Percentiles rank a stretch among this genome's conserved stretches.
These are phyloP conservation scores for Mycena galericulata DNA, from an alignment of 768 basidiomycete species.

Conservation along the genomic window DNA sequence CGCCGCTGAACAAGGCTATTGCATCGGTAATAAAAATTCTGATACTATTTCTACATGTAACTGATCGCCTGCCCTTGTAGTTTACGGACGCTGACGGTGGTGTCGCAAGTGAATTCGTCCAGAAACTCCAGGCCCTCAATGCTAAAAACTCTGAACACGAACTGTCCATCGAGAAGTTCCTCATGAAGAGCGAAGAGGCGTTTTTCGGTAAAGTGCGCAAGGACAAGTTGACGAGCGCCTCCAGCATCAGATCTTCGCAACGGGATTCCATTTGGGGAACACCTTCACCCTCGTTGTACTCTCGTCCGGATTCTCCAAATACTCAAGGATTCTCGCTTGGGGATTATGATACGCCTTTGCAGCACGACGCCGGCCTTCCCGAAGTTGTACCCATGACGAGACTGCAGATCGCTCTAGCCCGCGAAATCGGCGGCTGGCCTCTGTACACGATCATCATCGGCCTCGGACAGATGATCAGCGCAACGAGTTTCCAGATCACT, in stretches of 20 bases:
- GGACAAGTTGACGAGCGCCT: slow-evolving; percentile 87
- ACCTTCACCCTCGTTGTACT: slow-evolving; percentile 71
- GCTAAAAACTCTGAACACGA: slow-evolving; percentile 93
- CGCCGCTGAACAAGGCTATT: slow-evolving; percentile 94
- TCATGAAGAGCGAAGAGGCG: slow-evolving; percentile 91
- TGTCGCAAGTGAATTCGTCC: slow-evolving; percentile 90
- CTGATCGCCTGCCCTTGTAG: slow-evolving; percentile 50
- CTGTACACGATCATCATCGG: slow-evolving; percentile 92
- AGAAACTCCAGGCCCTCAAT: slow-evolving; percentile 81
- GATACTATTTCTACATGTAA: background rate
- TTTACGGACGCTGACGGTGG: slow-evolving; percentile 96
- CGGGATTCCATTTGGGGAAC: slow-evolving; percentile 89
- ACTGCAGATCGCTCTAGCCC: slow-evolving; percentile 85
- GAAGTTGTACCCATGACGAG: slow-evolving; percentile 84
- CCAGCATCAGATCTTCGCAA: slow-evolving; percentile 80
- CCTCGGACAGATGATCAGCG: slow-evolving; percentile 89
- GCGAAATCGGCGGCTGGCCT: slow-evolving; percentile 89
- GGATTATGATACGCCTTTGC: slow-evolving; percentile 58
- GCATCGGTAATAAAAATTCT: slow-evolving; percentile 69
- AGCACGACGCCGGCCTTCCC: slow-evolving; percentile 62
- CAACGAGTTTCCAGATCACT: slow-evolving; percentile 96
- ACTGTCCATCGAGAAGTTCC: slow-evolving; percentile 90
- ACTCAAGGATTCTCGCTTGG: slow-evolving; percentile 59
- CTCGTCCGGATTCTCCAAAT: slow-evolving; percentile 78
- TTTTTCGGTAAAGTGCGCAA: slow-evolving; percentile 93